Evolutionary conservation across 805 yeast species (phyloP), one percentile per base, ranked within the genome.

Genomic region (Hagleromyces aurorensis): DNA sequence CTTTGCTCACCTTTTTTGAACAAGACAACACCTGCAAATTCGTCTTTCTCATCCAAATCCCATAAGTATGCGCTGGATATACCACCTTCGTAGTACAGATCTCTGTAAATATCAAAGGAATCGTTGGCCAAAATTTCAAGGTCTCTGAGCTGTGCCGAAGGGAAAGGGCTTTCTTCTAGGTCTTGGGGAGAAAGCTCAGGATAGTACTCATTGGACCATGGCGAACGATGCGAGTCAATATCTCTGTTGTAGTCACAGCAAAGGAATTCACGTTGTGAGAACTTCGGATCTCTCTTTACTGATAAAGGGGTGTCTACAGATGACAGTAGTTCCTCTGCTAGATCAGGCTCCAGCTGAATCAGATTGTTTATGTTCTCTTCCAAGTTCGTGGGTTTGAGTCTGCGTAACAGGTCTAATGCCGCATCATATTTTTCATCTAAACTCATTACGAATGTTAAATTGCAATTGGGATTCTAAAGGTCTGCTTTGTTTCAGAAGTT

Each of bases 171-270:
- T 14, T 83, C 91, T 21, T 65, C 66, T 13, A 63, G 67, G 28
- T 69, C 79, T 29, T 69, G 77, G 5, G 64, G 61, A 5, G 46
- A 30, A 25, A 52, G 34, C 27, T 41, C 42, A 7, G 58, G 57
- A 27, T 40, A 48, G 58, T 82, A 89, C 37, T 67, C 65, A 52
- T 85, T 85, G 13, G 84, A 69, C 85, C 89, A 86, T 5, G 97
- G 98, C 0, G 94, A 82, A 44, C 97, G 69, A 59, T 70, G 82
- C 13, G 87, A 77, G 57, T 89, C 97, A 6, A 94, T 87, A 51
- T 89, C 98, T 44, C 98, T 70, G 58, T 89, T 89, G 55, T 89
- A 89, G 55, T 89, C 98, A 59, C 97, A 89, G 30, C 87, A 72
- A 34, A 89, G 67, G 52, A 67, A 89, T 35, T 69, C 70, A 57